Percentiles rank a stretch among this genome's conserved stretches.
Conservation (phyloP, 257 asterid genomes). For the Anisodus tanguticus region DNA sequence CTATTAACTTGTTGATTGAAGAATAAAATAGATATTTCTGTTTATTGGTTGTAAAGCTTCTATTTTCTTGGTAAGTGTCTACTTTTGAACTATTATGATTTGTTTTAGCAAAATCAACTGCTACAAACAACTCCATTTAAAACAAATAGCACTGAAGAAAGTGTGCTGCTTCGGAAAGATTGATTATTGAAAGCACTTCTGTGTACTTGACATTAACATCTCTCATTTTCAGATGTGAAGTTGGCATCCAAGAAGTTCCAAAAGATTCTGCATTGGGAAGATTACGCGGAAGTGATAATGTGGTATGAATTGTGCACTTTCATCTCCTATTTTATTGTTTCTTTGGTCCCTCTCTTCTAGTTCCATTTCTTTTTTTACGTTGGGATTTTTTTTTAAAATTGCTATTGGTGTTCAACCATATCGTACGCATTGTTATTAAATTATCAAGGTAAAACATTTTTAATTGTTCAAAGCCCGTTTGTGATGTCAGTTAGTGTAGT, state of each 20-base stretch:
- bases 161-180: background rate
- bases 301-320: conserved; percentile 54
- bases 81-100: conserved; percentile 18
- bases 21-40: background rate
- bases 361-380: background rate
- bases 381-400: background rate
- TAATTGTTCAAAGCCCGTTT: background rate
- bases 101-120: background rate
- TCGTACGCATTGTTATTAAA: background rate
- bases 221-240: conserved; percentile 67
- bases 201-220: background rate
- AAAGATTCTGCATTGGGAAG: conserved; percentile 87
- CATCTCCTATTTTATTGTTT: background rate
- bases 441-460: background rate
- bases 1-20: background rate
- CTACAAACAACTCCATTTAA: background rate
- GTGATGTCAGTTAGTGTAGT: too few species aligned
- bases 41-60: background rate
- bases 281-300: conserved; percentile 88
- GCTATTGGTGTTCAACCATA: background rate
- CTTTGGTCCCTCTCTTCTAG: background rate
- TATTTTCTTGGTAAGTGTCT: background rate
- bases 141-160: background rate
- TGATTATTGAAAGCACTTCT: background rate
- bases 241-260: conserved; percentile 87